A percentile compares a stretch with the other conserved stretches of the same genome.
These are phyloP conservation scores for Melampsora medusae DNA, from an alignment of 1,284 basidiomycete genomes.

Conservation along the genomic window DNA sequence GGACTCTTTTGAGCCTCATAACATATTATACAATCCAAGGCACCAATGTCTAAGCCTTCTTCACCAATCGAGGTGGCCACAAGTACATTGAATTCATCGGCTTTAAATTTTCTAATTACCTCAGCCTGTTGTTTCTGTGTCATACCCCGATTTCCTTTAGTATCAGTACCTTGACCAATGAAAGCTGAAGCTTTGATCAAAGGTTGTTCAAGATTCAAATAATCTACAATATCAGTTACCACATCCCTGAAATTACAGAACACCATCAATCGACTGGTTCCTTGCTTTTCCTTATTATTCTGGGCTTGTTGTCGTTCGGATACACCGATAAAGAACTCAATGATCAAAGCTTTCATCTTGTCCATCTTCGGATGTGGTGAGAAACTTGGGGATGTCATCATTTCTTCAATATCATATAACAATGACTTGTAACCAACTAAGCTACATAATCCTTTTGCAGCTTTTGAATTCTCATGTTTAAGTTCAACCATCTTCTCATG, in stretches of 20 bases:
- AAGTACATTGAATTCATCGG: slow-evolving; percentile 81
- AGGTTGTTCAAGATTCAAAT: slow-evolving; percentile 65
- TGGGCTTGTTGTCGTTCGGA: slow-evolving; percentile 59
- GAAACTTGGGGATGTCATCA: slow-evolving; percentile 58
- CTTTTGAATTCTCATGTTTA: slow-evolving; percentile 56
- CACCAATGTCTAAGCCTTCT: slow-evolving; percentile 98
- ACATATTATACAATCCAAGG: slow-evolving; percentile 94
- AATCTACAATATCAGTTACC: slow-evolving; percentile 80
- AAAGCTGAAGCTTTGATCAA: slow-evolving; percentile 77
- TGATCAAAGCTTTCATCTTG: slow-evolving; percentile 69
- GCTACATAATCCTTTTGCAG: slow-evolving; percentile 57
- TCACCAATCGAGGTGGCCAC: slow-evolving; percentile 97
- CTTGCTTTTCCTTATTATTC: slow-evolving; percentile 55
- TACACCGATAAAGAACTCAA: slow-evolving; percentile 73
- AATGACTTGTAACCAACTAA: slow-evolving; percentile 66
- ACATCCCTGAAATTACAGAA: slow-evolving; percentile 85
- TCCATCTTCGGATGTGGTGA: slow-evolving; percentile 89
- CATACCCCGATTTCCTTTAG: slow-evolving; percentile 79
- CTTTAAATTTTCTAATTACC: slow-evolving; percentile 64
- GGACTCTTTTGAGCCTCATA: slow-evolving; percentile 96
- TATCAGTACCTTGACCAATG: slow-evolving; percentile 85
- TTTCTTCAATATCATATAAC: slow-evolving; percentile 65
- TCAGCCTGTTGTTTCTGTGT: slow-evolving; percentile 87
- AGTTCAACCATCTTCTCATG: slow-evolving; percentile 55
- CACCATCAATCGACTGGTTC: slow-evolving; percentile 83